A percentile compares a stretch with the other conserved stretches of the same genome.
Evolutionary conservation across 768 basidiomycete species (phyloP).

Genomic region (Leccinum fibrillosum): DNA sequence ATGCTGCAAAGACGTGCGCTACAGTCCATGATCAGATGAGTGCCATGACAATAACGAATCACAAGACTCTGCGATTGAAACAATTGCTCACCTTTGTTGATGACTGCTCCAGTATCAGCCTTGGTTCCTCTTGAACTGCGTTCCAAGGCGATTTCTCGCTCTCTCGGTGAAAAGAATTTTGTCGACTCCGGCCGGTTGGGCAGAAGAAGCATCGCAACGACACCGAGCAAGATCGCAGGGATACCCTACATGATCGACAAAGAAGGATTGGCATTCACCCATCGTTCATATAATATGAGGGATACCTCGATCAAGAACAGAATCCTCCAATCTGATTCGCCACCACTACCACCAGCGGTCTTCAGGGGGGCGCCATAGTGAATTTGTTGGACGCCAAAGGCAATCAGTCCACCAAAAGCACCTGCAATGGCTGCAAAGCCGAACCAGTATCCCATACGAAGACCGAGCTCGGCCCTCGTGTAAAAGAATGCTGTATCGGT

Average conservation of each 20-base stretch:
- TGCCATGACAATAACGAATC: not conserved
- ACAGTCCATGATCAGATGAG: conserved; percentile 4
- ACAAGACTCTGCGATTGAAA: not conserved
- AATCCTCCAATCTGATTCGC: conserved; percentile 32
- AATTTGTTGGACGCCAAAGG: conserved; percentile 75
- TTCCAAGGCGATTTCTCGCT: conserved; percentile 59
- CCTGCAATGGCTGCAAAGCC: conserved; percentile 83
- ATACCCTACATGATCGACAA: conserved; percentile 44
- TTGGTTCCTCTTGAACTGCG: conserved; percentile 65
- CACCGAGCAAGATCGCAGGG: conserved; percentile 62
- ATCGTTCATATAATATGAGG: not conserved
- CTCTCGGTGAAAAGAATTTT: conserved; percentile 45
- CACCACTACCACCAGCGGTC: conserved; percentile 25
- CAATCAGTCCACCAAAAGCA: conserved; percentile 82
- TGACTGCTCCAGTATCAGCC: conserved; percentile 60
- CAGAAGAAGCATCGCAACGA: conserved; percentile 52
- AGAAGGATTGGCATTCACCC: not conserved
- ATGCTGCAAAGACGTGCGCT: conserved; percentile 63
- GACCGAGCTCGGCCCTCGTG: conserved; percentile 68
- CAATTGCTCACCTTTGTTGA: conserved; percentile 52
- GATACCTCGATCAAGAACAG: conserved; percentile 72
- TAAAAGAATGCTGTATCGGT: conserved; percentile 65
- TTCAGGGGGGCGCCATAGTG: conserved; percentile 34
- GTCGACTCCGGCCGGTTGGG: conserved; percentile 75
- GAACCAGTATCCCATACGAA: conserved; percentile 80